Conservation (phyloP, 768 basidiomycete genomes). For the Tylopilus balloui region DNA sequence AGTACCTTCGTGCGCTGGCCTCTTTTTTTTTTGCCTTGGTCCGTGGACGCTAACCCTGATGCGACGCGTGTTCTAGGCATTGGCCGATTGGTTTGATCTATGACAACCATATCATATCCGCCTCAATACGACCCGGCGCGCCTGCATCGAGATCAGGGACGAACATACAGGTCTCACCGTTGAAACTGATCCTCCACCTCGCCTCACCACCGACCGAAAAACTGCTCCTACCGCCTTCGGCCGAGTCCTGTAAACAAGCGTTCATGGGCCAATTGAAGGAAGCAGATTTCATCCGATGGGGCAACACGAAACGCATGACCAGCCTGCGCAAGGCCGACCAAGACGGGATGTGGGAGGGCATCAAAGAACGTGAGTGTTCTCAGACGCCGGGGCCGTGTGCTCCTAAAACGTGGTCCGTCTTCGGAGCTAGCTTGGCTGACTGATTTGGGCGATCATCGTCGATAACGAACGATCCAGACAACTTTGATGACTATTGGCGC, state of each 20-base stretch:
- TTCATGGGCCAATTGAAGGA: slow-evolving; percentile 97
- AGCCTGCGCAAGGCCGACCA: slow-evolving; percentile 87
- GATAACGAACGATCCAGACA: slow-evolving; percentile 52
- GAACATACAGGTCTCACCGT: slow-evolving; percentile 45
- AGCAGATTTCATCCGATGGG: slow-evolving; percentile 96
- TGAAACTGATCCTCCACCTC: slow-evolving; percentile 82
- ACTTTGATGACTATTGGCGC: slow-evolving; percentile 93
- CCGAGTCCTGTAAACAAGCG: slow-evolving; percentile 86
- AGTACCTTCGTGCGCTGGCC: not conserved
- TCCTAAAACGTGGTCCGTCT: slow-evolving; percentile 10
- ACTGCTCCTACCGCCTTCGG: slow-evolving; percentile 70
- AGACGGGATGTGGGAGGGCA: slow-evolving; percentile 96
- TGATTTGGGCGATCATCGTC: slow-evolving; percentile 14
- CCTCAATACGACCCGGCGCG: slow-evolving; percentile 43
- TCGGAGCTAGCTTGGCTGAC: slow-evolving; percentile 22
- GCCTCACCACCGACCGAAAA: slow-evolving; percentile 85
- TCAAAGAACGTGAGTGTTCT: slow-evolving; percentile 79
- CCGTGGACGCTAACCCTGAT: slow-evolving; percentile 8
- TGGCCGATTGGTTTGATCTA: slow-evolving; percentile 96
- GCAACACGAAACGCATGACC: slow-evolving; percentile 92
- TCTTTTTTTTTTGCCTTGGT: no score
- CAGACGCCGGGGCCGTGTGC: slow-evolving; percentile 17
- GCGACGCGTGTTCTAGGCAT: slow-evolving; percentile 59
- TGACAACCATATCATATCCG: slow-evolving; percentile 71
- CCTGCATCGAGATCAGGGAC: slow-evolving; percentile 38